Percentiles rank a stretch among this genome's conserved stretches.
phyloP scores from a whole-genome alignment of 345 rosid species.

The Microthlaspi erraticum region DNA sequence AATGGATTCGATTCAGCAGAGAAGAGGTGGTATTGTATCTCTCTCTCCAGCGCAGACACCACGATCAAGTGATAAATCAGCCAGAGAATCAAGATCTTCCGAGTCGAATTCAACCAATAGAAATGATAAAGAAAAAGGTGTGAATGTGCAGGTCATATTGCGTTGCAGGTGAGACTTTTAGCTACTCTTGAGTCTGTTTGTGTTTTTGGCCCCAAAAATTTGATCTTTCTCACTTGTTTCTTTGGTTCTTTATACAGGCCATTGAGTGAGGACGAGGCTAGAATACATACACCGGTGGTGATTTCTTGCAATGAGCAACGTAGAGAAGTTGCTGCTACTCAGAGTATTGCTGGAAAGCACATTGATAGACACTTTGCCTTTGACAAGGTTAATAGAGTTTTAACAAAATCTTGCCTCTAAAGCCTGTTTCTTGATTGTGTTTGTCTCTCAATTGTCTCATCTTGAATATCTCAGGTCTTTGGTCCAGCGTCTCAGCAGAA shows the following conservation, averaged over 20 bases:
- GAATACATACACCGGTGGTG: constrained; percentile 83
- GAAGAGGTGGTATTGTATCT: constrained; percentile 75
- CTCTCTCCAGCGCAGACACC: constrained; percentile 92
- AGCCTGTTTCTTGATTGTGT: constrained; percentile 13
- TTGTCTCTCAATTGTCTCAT: neutral
- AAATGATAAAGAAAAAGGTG: constrained; percentile 92
- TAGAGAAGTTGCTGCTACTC: constrained; percentile 87
- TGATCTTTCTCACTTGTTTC: constrained; percentile 9
- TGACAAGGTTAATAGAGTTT: constrained; percentile 66
- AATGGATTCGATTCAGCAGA: constrained; percentile 70
- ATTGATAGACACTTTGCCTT: constrained; percentile 94
- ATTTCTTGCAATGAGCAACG: constrained; percentile 83
- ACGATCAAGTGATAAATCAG: constrained; percentile 79
- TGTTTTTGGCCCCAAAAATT: constrained; percentile 2
- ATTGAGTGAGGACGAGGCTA: constrained; percentile 80
- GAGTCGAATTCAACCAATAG: constrained; percentile 69
- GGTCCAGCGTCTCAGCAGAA: constrained; percentile 92
- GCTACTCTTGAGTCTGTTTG: neutral
- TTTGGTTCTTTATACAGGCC: constrained; percentile 59
- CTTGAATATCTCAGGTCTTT: constrained; percentile 62
- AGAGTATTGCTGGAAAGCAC: constrained; percentile 92
- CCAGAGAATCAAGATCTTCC: constrained; percentile 83
- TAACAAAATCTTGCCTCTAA: neutral
- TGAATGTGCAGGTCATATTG: constrained; percentile 91
- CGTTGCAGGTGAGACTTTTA: constrained; percentile 80